Conservation (phyloP, 441 rosid genomes). For the Kokia cookei region DNA sequence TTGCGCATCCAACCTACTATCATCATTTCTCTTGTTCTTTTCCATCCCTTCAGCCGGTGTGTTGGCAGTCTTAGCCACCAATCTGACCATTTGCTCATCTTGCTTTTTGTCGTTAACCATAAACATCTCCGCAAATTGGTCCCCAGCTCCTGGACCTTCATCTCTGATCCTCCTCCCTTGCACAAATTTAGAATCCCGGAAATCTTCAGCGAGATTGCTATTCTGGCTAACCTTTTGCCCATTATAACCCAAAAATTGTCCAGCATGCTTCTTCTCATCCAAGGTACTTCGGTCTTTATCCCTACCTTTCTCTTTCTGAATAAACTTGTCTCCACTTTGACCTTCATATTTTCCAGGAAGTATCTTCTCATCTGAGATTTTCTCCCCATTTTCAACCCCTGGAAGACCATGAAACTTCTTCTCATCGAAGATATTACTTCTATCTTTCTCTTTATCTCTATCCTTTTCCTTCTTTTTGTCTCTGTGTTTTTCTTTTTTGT, state of each 20-base stretch:
- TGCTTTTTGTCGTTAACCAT: conserved; percentile 8
- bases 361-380: conserved; percentile 25
- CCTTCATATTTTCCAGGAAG: conserved; percentile 13
- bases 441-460: conserved; percentile 28
- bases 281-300: conserved; percentile 28
- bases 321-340: conserved; percentile 23
- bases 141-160: conserved; percentile 25
- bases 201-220: conserved; percentile 15
- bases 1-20: conserved; percentile 19
- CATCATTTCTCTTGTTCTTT: conserved; percentile 22
- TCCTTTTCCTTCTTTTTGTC: conserved; percentile 35
- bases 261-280: conserved; percentile 32
- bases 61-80: conserved; percentile 17
- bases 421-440: conserved; percentile 23
- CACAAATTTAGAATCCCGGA: conserved; percentile 15
- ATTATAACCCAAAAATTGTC: conserved; percentile 16
- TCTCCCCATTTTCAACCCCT: conserved; percentile 24
- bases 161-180: conserved; percentile 26
- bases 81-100: conserved; percentile 18
- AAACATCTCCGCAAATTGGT: conserved; percentile 20
- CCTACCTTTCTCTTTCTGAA: conserved; percentile 22
- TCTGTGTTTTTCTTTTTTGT: conserved; percentile 33
- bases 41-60: conserved; percentile 19
- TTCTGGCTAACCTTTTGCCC: conserved; percentile 24
- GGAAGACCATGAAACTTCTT: conserved; percentile 24